Evolutionary conservation across 164 flowering plant species (phyloP), one percentile per base, ranked within the genome.

Genomic region (Macadamia tetraphylla): DNA sequence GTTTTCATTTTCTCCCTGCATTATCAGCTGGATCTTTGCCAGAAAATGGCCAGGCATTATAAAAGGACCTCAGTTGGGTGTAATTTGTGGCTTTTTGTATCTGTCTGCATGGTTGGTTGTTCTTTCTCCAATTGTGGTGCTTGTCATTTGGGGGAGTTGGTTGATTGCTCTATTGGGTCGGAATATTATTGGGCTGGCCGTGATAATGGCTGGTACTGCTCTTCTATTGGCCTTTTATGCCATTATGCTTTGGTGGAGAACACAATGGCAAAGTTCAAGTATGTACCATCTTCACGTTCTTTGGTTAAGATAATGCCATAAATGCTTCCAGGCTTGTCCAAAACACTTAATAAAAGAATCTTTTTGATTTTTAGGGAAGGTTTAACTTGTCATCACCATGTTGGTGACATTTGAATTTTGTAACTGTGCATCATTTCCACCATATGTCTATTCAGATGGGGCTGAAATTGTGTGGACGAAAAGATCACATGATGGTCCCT

Each of bases 221-320:
- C 89, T 95, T 65, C 74, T 95, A 13, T 71, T 95, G 79, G 90
- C 99, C 58, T 92, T 95, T 67, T 95, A 92, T 78, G 86, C 99
- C 52, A 83, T 95, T 76, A 92, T 95, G 98, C 96, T 92, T 49
- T 95, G 99, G 99, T 95, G 99, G 99, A 89, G 98, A 84, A 91
- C 99, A 49, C 94, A 85, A 70, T 95, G 99, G 99, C 99, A 95
- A 80, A 95, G 98, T 79, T 95, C 99, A 81, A 89, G 99, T 95
- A 92, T 77, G 97, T 70, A 23, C 29, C 60, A 9, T n/a, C 35
- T 62, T 73, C 51, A 1, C 51, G 1, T 9, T 46, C 51, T 46
- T 46, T 35, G 40, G 40, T 35, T 35, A 35, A 35, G 40, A 35
- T 2, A 35, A 35, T 35, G 40, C 5, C 40, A 35, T 35, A 35